phyloP scores from a whole-genome alignment of 208 protist genomes.

The Crithidia thermophila region DNA sequence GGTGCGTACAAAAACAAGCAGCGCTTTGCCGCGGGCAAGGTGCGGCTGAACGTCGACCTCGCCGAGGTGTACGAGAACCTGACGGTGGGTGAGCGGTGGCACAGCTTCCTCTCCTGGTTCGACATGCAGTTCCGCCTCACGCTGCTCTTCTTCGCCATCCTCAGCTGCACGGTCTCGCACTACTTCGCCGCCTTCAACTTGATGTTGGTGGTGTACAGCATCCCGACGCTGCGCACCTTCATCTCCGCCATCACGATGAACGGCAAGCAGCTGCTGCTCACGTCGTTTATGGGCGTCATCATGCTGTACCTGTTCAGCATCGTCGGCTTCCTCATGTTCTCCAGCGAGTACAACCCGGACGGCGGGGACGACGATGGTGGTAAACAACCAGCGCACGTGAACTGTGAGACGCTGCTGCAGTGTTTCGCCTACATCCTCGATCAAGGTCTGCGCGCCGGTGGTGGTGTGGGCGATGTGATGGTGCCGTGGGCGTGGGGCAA shows the following conservation, averaged over 20 bases:
- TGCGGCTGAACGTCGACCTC: conserved; percentile 55
- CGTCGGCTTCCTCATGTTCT: conserved; percentile 72
- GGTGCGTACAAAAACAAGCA: conserved; percentile 60
- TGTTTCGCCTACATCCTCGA: conserved; percentile 83
- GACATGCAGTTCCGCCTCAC: conserved; percentile 56
- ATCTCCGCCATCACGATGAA: conserved; percentile 83
- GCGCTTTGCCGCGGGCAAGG: conserved; percentile 36
- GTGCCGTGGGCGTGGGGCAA: conserved; percentile 57
- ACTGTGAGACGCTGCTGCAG: conserved; percentile 67
- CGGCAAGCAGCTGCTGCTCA: conserved; percentile 73
- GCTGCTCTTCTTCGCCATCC: conserved; percentile 52
- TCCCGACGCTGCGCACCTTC: conserved; percentile 72
- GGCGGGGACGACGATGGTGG: conserved; percentile 24
- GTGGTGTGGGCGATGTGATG: conserved; percentile 87
- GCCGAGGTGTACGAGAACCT: conserved; percentile 58
- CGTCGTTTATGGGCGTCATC: conserved; percentile 68
- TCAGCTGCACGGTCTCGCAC: conserved; percentile 62
- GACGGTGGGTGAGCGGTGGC: conserved; percentile 38
- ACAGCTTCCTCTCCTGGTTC: conserved; percentile 50
- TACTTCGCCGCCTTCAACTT: conserved; percentile 84
- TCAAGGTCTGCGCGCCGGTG: conserved; percentile 76
- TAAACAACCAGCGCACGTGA: too few species aligned
- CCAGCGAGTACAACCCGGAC: conserved; percentile 47
- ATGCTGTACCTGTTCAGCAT: conserved; percentile 87
- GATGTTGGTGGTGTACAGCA: conserved; percentile 74